A percentile compares a stretch with the other conserved stretches of the same genome.
phyloP scores from a whole-genome alignment of 768 basidiomycete genomes.

The Kwoniella dendrophila region DNA sequence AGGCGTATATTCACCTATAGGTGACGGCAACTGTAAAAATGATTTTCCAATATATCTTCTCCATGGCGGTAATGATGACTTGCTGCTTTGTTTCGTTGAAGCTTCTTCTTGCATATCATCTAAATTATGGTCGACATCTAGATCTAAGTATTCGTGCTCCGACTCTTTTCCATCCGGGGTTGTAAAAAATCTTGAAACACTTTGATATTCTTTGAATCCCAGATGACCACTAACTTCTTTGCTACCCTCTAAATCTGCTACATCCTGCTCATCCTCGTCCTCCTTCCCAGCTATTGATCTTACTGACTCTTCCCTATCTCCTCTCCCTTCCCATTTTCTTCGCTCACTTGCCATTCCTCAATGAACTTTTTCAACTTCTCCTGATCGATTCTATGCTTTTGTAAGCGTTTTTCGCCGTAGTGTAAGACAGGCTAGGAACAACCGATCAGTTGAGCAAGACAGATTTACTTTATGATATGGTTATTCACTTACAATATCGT shows the following conservation, averaged over 20 bases:
- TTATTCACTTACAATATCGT: constrained; percentile 55
- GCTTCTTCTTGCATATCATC: neutral
- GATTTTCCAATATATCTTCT: constrained; percentile 25
- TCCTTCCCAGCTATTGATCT: neutral
- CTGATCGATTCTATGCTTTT: constrained; percentile 51
- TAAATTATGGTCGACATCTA: neutral
- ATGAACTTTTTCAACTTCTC: constrained; percentile 33
- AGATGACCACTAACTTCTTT: neutral
- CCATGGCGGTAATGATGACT: constrained; percentile 30
- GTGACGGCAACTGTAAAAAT: constrained; percentile 35
- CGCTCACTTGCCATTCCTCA: constrained; percentile 41
- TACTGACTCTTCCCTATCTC: constrained; percentile 6
- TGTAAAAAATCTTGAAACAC: neutral
- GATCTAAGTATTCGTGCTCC: neutral
- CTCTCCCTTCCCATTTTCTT: constrained; percentile 2
- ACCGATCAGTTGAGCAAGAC: constrained; percentile 5
- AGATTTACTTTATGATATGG: too few relatives aligned
- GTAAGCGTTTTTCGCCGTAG: constrained; percentile 42
- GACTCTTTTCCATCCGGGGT: neutral
- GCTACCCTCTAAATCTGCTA: neutral
- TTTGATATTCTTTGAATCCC: neutral
- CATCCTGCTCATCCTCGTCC: neutral
- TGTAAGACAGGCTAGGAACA: constrained; percentile 51
- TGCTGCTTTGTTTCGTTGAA: neutral
- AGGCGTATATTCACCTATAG: constrained; percentile 32